Evolutionary conservation across 768 basidiomycete species (phyloP).

Genomic region (Ramaria rubella): DNA sequence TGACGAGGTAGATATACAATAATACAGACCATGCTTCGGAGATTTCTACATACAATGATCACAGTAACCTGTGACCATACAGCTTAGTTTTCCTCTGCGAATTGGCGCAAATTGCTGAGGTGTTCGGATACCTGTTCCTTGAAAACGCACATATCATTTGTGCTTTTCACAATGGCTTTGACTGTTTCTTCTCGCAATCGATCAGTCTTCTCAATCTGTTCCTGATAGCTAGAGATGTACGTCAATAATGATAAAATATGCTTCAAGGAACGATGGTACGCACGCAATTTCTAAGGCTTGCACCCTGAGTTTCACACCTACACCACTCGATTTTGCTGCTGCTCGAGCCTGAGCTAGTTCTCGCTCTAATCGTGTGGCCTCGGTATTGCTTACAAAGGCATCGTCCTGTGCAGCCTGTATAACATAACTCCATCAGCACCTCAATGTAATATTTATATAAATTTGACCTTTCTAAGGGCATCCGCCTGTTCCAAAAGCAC

Average conservation of each 20-base stretch:
- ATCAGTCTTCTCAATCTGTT: slow-evolving; percentile 69
- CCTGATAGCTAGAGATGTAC: slow-evolving; percentile 52
- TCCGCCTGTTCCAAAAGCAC: slow-evolving; percentile 71
- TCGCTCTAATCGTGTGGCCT: slow-evolving; percentile 61
- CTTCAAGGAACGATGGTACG: slow-evolving; percentile 20
- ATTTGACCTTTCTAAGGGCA: slow-evolving; percentile 69
- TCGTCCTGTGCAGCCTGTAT: slow-evolving; percentile 71
- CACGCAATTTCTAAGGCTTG: slow-evolving; percentile 75
- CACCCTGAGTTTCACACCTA: slow-evolving; percentile 72
- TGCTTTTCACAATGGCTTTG: slow-evolving; percentile 76
- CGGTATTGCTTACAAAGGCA: slow-evolving; percentile 54
- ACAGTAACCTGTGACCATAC: neutral
- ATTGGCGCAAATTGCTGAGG: slow-evolving; percentile 32
- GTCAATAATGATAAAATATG: slow-evolving; percentile 4
- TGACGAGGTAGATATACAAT: too few species aligned
- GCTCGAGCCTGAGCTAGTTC: slow-evolving; percentile 70
- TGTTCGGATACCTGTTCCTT: slow-evolving; percentile 72
- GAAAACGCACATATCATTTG: slow-evolving; percentile 76
- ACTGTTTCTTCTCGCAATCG: slow-evolving; percentile 74
- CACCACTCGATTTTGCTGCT: slow-evolving; percentile 72
- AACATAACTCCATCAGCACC: neutral
- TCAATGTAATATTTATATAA: neutral
- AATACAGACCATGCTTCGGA: too few species aligned
- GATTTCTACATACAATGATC: neutral
- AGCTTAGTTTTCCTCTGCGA: slow-evolving; percentile 12